Evolutionary conservation across 2,329 filamentous ascomycete species (phyloP), one percentile per base, ranked within the genome.

Genomic region (Sphaerulina populicola): DNA sequence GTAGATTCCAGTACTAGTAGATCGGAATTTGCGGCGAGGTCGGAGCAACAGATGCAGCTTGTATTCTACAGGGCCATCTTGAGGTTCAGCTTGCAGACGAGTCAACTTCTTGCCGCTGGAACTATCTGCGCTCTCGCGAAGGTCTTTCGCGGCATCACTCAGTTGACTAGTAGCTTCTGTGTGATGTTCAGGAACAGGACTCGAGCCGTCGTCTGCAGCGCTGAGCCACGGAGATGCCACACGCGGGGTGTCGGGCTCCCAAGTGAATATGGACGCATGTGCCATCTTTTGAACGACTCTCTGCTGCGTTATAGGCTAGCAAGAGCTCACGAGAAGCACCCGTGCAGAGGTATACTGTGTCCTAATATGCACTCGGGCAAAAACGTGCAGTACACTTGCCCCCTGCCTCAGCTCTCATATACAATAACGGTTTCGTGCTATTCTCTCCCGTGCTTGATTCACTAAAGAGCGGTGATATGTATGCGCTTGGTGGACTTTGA

Each of bases 41-140:
- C 89, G 82, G 46, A 96, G 73, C 6, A 97, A 77, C 5, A 98
- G 74, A 70, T 97, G 93, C 39, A 98, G 72, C 69, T 98, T 98
- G 72, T 98, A 98, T 70, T 98, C 93, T 0, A 88, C 94, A 14
- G 93, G 89, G 0, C 93, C 93, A 57, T 94, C 85, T 65, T 97
- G 90, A 5, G 91, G 91, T 68, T 98, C 93, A 10, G 91, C 84
- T 57, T 90, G 84, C 12, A 98, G 73, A 63, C 84, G 88, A 40
- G 82, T 85, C 41, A 93, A 79, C 14, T 46, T 53, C 21, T 54
- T 42, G 10, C 52, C 48, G 31, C 35, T 49, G 5, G 31, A 8
- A 35, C 31, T 35, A 18, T 51, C 15, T 40, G 54, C 44, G 36
- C 49, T 40, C 15, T 57, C 47, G 15, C 47, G 42, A 14, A 57